Base-by-base conservation (phyloP, 1,284 basidiomycete species). In the Ustilago lituana region DNA sequence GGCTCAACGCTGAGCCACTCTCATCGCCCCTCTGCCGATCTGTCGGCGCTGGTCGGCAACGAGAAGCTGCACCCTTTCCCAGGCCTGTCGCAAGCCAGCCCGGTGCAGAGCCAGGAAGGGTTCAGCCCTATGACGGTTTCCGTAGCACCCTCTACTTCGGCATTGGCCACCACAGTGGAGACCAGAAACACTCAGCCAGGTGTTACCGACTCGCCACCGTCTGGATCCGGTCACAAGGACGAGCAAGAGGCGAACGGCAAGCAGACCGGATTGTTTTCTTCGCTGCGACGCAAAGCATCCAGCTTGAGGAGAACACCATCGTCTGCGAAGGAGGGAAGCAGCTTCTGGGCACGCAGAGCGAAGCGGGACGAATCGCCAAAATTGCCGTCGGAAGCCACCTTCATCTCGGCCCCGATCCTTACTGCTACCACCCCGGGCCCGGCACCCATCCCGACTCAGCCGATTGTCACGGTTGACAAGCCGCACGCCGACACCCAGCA, bases 41-140 rank as follows among this genome's bases (percentile, higher is more conserved):
- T 54, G 3, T 46, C 47, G 10, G 50, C 55, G 9, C 31, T 70
- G 36, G 41, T 31, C 1, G 47, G 52, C 4, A 74, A 76, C 44
- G 64, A 67, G 37, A 76, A 76, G 61, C 51, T 77, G 29, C 49
- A 58, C 27, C 74, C 73, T 4, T 77, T 76, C 39, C 75, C 74
- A 1, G 75, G 67, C 11, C 44, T 77, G 5, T 22, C 57, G 5
- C 57, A 60, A 23, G 29, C 44, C 0, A 69, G 59, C 33, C 56
- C 51, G 3, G 36, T 58, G 44, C 66, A 54, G 26, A 55, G 36
- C 19, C 66, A 69, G 33, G 55, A 63, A 0, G 51, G 39, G 0
- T 63, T 58, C 44, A 55, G 31, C 11, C 51, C 35, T n/a, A 54
- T 52, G 55, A 29, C 51, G 6, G 43, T 59, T 14, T 41, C 50